Percentiles rank a stretch among this genome's conserved stretches.
phyloP scores from a whole-genome alignment of 75 land plant species.

The Sequoiadendron giganteum region DNA sequence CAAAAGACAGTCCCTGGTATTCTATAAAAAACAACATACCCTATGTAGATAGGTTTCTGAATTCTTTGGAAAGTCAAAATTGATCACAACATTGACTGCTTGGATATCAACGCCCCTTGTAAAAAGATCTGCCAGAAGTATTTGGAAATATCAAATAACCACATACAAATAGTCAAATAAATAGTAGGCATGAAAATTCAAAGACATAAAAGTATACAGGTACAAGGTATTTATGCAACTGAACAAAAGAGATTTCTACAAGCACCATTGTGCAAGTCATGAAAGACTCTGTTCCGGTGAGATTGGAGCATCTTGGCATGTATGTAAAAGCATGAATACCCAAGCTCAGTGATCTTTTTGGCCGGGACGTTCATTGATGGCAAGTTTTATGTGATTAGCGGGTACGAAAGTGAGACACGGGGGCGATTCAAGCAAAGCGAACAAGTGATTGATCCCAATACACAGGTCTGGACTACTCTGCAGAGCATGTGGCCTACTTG shows the following conservation, averaged over 20 bases:
- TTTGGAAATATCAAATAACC: conserved; percentile 5
- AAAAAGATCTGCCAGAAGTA: conserved; percentile 26
- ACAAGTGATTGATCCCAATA: too few relatives aligned
- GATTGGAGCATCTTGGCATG: conserved; percentile 47
- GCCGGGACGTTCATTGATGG: neutral
- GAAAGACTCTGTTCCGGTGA: conserved; percentile 35
- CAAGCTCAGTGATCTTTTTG: conserved; percentile 36
- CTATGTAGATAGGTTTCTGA: conserved; percentile 40
- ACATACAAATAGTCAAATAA: neutral
- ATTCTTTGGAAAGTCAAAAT: conserved; percentile 43
- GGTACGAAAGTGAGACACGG: too few relatives aligned
- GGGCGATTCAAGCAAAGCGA: too few relatives aligned
- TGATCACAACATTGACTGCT: conserved; percentile 42
- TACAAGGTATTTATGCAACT: conserved; percentile 5
- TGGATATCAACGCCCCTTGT: conserved; percentile 39
- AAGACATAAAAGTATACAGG: neutral
- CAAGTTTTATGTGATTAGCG: too few relatives aligned
- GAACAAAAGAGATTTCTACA: conserved; percentile 36
- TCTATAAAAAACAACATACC: conserved; percentile 14
- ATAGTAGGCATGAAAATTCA: neutral
- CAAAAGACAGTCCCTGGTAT: neutral
- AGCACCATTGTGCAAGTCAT: conserved; percentile 41
- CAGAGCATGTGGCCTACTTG: too few relatives aligned
- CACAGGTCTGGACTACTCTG: too few relatives aligned
- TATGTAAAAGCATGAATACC: conserved; percentile 42